phyloP scores from a whole-genome alignment of 331 rosid species.

The Cucumis variabilis region DNA sequence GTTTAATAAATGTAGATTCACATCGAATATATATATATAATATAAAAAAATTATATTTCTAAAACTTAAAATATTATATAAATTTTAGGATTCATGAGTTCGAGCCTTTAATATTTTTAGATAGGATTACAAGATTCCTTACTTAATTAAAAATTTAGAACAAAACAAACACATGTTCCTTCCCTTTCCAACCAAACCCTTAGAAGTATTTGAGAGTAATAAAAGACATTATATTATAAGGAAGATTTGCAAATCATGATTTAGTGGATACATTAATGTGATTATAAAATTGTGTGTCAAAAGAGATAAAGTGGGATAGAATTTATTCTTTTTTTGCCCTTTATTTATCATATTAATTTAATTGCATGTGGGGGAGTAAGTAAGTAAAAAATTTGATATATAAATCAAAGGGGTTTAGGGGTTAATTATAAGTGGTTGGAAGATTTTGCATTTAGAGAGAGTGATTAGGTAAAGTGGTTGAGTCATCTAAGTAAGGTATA shows the following conservation, averaged over 20 bases:
- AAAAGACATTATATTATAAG: no score
- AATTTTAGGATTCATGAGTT: background rate
- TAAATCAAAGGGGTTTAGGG: background rate
- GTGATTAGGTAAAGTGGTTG: constrained; percentile 42
- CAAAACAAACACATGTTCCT: no score
- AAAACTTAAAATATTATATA: background rate
- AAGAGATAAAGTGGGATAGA: background rate
- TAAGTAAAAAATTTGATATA: constrained; percentile 12
- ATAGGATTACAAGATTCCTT: background rate
- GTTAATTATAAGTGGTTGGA: constrained; percentile 11
- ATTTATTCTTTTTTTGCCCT: constrained; percentile 1
- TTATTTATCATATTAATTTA: background rate
- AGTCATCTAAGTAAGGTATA: constrained; percentile 26
- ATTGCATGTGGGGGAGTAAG: constrained; percentile 14
- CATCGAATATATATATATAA: background rate
- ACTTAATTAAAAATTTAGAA: no score
- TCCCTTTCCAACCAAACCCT: background rate
- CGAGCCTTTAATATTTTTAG: background rate
- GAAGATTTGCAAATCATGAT: background rate
- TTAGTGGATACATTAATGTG: background rate
- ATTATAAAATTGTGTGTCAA: background rate
- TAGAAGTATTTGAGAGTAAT: background rate
- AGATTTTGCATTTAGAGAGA: background rate
- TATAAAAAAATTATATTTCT: no score
- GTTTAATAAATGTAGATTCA: background rate